Base-by-base conservation (phyloP, 1,139 yeast species). In the Blastobotrys ciferrii region DNA sequence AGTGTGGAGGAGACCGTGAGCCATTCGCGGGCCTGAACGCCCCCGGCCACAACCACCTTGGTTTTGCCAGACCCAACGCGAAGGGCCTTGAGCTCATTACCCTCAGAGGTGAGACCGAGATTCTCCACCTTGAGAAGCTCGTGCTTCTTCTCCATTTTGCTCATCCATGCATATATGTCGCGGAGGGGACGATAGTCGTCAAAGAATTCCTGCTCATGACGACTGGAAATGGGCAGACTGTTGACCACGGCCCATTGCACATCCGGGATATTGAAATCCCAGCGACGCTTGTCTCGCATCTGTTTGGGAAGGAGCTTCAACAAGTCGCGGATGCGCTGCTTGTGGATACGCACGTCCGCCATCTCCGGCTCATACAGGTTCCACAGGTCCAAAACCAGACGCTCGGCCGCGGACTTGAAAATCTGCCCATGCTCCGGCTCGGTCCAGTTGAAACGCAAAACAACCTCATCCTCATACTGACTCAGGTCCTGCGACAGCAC, bases 11-110 rank as follows among this genome's bases (percentile, higher is more conserved):
- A 78, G 3, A 83, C 80, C 25, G 91, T 79, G 15, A 88, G 77
- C 97, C 97, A 89, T 67, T 89, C 97, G 44, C 97, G 75, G 0
- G 96, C 94, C 66, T 89, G 96, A 1, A 84, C 76, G 1, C 96
- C 96, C 17, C 92, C 91, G 0, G 92, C 81, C 12, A 89, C 73
- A 1, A 88, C 85, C 43, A 89, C 76, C 0, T 30, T 30, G 32
- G 54, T 32, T 11, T 48, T 32, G 77, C 77, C 2, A 77, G 74
- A 43, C 4, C 59, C 55, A 2, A 87, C 64, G 59, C 86, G 87
- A 30, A 87, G 68, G 0, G 86, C 86, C 46, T 78, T 79, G 60
- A 82, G 74, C 20, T 81, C 81, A 49, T 92, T 74, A 14, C 87
- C 86, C 66, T 88, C 95, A 60, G 67, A 79, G 0, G 95, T 84